Conservation (phyloP, 306 rosid species). For the Glycine soja region DNA sequence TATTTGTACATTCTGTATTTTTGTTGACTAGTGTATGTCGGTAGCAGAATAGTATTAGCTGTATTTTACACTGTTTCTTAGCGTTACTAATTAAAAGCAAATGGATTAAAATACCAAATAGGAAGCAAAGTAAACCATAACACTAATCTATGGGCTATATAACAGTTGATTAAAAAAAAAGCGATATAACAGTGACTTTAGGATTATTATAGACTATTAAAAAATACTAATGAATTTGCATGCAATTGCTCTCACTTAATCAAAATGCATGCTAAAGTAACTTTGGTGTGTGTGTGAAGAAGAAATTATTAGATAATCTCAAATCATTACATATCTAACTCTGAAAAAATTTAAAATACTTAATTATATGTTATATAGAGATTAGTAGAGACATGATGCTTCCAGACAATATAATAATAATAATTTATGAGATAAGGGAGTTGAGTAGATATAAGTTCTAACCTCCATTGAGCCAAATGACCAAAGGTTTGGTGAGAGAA, state of each 20-base stretch:
- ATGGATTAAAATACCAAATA: conserved; percentile 6
- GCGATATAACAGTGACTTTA: conserved; percentile 57
- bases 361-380: neutral
- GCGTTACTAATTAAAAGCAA: neutral
- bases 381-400: neutral
- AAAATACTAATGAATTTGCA: conserved; percentile 19
- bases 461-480: conserved; percentile 99
- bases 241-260: conserved; percentile 25
- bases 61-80: neutral
- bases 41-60: conserved; percentile 38
- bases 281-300: neutral
- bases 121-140: conserved; percentile 4
- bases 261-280: neutral
- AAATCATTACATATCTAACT: too few species aligned
- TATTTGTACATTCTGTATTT: neutral
- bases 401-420: too few species aligned
- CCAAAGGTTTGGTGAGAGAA: conserved; percentile 74
- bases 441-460: neutral
- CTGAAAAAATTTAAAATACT: too few species aligned
- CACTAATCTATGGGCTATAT: neutral
- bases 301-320: neutral
- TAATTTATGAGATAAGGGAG: neutral
- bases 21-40: conserved; percentile 48
- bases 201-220: neutral
- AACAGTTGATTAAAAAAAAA: neutral